phyloP scores from a whole-genome alignment of 768 basidiomycete species.

The Mycena pura region DNA sequence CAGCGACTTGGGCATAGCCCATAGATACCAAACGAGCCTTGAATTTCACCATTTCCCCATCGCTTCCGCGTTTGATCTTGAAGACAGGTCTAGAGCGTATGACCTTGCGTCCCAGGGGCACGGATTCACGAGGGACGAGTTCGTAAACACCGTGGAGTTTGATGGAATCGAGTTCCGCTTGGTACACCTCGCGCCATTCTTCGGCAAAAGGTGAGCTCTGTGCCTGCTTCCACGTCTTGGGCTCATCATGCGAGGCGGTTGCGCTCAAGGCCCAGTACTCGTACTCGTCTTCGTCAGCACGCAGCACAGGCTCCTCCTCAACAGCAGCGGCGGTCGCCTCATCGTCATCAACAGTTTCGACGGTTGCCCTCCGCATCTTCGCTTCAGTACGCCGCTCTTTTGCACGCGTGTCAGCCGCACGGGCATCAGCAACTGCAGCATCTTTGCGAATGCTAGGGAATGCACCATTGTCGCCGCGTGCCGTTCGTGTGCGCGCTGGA shows the following conservation, averaged over 20 bases:
- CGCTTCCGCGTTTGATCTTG: neutral
- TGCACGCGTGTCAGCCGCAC: neutral
- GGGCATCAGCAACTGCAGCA: neutral
- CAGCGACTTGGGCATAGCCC: neutral
- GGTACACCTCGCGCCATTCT: neutral
- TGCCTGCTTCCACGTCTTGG: too few relatives aligned
- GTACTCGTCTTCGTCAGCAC: neutral
- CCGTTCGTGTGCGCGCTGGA: neutral
- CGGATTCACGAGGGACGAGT: neutral
- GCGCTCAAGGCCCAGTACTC: constrained; percentile 1
- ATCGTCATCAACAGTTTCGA: neutral
- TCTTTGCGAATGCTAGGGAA: neutral
- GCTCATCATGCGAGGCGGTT: too few relatives aligned
- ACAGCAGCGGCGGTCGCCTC: too few relatives aligned
- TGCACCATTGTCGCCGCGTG: neutral
- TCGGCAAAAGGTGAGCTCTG: too few relatives aligned
- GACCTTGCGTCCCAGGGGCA: neutral
- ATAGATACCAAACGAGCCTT: neutral
- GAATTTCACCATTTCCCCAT: neutral
- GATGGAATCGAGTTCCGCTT: neutral
- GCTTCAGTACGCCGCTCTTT: neutral
- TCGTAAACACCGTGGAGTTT: neutral
- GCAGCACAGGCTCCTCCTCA: neutral
- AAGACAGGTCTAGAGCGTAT: neutral
- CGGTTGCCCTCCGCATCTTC: neutral